Conservation (phyloP, 2,329 filamentous ascomycete species). For the Capronia epimyces region DNA sequence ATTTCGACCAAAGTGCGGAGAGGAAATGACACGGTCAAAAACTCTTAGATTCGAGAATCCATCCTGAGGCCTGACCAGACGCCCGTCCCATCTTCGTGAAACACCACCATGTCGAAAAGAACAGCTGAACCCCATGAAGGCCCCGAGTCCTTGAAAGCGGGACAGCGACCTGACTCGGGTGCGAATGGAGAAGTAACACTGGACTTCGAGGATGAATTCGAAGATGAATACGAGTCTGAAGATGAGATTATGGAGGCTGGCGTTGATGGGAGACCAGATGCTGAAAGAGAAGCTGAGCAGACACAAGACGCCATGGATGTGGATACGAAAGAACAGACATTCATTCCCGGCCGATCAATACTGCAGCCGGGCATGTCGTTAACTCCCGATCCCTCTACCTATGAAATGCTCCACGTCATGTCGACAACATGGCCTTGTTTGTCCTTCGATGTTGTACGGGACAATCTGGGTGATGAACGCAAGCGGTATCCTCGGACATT, state of each 20-base stretch:
- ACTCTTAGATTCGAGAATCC: not conserved
- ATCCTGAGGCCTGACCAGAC: not conserved
- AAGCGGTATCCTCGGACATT: constrained; percentile 92
- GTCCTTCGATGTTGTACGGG: constrained; percentile 86
- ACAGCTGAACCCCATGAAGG: constrained; percentile 50
- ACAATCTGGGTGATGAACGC: constrained; percentile 79
- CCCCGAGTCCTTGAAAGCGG: constrained; percentile 55
- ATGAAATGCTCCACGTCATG: constrained; percentile 94
- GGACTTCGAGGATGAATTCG: constrained; percentile 69
- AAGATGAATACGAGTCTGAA: constrained; percentile 90
- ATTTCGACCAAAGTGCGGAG: constrained; percentile 11
- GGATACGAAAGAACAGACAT: constrained; percentile 72
- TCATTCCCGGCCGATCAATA: constrained; percentile 91
- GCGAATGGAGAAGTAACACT: constrained; percentile 49
- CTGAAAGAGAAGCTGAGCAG: constrained; percentile 86
- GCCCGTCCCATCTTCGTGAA: not conserved
- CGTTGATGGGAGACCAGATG: constrained; percentile 86
- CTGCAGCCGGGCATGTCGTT: constrained; percentile 86
- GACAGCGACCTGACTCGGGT: constrained; percentile 52
- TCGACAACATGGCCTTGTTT: constrained; percentile 95
- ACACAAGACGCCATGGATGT: constrained; percentile 83
- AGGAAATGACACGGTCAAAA: not conserved
- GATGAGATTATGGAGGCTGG: constrained; percentile 93
- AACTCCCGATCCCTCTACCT: constrained; percentile 85
- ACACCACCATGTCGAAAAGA: constrained; percentile 53